A percentile compares a stretch with the other conserved stretches of the same genome.
Evolutionary conservation across 139 green algal species (phyloP).

Genomic region (Raphidocelis subcapitata): DNA sequence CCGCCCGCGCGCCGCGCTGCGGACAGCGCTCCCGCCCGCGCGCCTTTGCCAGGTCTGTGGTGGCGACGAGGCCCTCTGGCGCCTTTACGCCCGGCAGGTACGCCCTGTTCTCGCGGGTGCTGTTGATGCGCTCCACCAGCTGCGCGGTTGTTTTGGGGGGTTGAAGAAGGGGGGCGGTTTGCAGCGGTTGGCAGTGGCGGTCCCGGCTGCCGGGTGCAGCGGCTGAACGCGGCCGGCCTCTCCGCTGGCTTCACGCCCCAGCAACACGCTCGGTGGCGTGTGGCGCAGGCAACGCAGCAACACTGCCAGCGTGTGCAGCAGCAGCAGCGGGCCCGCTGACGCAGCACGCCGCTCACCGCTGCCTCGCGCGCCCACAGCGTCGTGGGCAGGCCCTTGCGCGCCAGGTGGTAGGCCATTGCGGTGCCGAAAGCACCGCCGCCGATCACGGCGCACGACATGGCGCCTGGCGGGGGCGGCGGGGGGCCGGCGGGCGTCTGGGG

Average conservation of each 20-base stretch:
- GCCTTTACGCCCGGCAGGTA: constrained; percentile 57
- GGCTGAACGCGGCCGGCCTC: too few relatives aligned
- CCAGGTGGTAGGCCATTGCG: constrained; percentile 41
- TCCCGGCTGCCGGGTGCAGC: too few relatives aligned
- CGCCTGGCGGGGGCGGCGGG: not conserved
- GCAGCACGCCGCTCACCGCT: too few relatives aligned
- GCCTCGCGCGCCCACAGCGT: constrained; percentile 66
- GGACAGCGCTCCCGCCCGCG: not conserved
- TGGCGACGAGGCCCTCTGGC: constrained; percentile 45
- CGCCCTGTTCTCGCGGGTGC: constrained; percentile 53
- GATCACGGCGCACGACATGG: constrained; percentile 51
- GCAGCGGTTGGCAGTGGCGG: too few relatives aligned
- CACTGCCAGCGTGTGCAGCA: not conserved
- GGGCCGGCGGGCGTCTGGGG: too few relatives aligned
- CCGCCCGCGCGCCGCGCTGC: not conserved
- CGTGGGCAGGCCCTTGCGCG: constrained; percentile 63
- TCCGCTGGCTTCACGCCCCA: too few relatives aligned
- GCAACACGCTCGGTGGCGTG: not conserved
- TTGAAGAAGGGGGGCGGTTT: too few relatives aligned
- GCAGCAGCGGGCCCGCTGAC: too few relatives aligned
- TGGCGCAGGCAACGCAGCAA: not conserved
- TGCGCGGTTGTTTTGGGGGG: not conserved
- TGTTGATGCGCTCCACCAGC: constrained; percentile 67
- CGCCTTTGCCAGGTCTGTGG: constrained; percentile 32
- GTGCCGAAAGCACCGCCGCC: constrained; percentile 83